Evolutionary conservation across 2,329 filamentous ascomycete species (phyloP).

Genomic region (Nemania sp.): DNA sequence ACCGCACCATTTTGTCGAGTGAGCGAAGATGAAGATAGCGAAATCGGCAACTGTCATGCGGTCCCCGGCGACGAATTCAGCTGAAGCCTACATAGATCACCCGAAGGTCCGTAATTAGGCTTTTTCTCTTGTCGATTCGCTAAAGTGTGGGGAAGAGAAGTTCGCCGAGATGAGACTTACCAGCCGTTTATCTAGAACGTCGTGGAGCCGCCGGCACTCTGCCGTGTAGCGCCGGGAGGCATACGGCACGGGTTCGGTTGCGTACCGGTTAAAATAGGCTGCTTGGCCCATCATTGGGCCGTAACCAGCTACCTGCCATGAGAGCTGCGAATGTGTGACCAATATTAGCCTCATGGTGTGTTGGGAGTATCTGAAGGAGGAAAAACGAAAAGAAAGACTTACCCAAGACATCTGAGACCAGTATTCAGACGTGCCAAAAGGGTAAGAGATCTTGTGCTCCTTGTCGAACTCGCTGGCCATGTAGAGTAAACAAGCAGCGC

Average conservation of each 20-base stretch:
- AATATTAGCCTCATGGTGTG: not conserved
- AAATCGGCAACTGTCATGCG: slow-evolving; percentile 44
- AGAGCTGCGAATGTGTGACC: slow-evolving; percentile 36
- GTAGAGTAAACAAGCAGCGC: slow-evolving; percentile 45
- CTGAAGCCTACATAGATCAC: slow-evolving; percentile 29
- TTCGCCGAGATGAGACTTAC: slow-evolving; percentile 34
- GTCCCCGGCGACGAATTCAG: slow-evolving; percentile 39
- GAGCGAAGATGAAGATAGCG: slow-evolving; percentile 41
- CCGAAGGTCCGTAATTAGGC: not conserved
- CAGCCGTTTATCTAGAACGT: slow-evolving; percentile 42
- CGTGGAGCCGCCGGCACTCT: slow-evolving; percentile 38
- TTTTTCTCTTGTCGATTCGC: not conserved
- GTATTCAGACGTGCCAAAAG: slow-evolving; percentile 41
- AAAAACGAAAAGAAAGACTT: slow-evolving; percentile 18
- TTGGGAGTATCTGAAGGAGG: not conserved
- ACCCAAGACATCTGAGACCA: slow-evolving; percentile 46
- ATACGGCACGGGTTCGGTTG: slow-evolving; percentile 39
- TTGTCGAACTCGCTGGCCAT: slow-evolving; percentile 44
- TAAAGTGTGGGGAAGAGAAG: not conserved
- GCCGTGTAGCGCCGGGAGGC: slow-evolving; percentile 38
- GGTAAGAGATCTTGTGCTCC: slow-evolving; percentile 43
- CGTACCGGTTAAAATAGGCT: slow-evolving; percentile 42
- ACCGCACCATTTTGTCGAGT: slow-evolving; percentile 44
- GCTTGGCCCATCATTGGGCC: slow-evolving; percentile 44
- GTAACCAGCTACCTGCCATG: slow-evolving; percentile 42